A percentile compares a stretch with the other conserved stretches of the same genome.
Evolutionary conservation across 257 asterid genomes (phyloP).

Genomic region (Echites panduratus): DNA sequence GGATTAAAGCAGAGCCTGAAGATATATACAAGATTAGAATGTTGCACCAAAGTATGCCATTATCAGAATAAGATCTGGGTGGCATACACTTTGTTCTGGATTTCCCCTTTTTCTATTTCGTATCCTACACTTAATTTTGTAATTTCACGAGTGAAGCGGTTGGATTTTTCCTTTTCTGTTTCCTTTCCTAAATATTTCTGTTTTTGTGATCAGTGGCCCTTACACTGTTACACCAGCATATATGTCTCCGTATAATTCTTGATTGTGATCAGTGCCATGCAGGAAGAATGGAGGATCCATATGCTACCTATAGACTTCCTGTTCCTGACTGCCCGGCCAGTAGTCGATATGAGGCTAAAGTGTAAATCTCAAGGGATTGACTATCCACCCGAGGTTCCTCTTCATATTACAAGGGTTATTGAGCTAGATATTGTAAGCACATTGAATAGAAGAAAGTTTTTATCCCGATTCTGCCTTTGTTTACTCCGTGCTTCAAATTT

Average conservation of each 20-base stretch:
- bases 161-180: background rate
- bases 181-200: background rate
- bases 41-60: no score
- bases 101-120: background rate
- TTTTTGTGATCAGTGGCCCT: background rate
- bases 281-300: conserved; percentile 97
- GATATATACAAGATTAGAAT: background rate
- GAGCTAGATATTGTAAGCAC: conserved; percentile 86
- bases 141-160: background rate
- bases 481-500: conserved; percentile 1
- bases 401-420: conserved; percentile 53
- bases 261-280: conserved; percentile 18
- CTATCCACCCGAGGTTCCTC: conserved; percentile 75
- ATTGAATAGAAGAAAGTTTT: background rate
- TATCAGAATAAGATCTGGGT: background rate
- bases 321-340: conserved; percentile 63
- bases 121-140: no score
- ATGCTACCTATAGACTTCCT: conserved; percentile 91
- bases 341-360: conserved; percentile 75
- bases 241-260: background rate
- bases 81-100: no score
- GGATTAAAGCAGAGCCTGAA: background rate
- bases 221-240: background rate
- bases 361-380: conserved; percentile 64
- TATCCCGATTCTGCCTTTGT: background rate